A percentile compares a stretch with the other conserved stretches of the same genome.
These are phyloP conservation scores for Sergeia podlipaevii DNA, from an alignment of 208 protist genomes.

Conservation along the genomic window DNA sequence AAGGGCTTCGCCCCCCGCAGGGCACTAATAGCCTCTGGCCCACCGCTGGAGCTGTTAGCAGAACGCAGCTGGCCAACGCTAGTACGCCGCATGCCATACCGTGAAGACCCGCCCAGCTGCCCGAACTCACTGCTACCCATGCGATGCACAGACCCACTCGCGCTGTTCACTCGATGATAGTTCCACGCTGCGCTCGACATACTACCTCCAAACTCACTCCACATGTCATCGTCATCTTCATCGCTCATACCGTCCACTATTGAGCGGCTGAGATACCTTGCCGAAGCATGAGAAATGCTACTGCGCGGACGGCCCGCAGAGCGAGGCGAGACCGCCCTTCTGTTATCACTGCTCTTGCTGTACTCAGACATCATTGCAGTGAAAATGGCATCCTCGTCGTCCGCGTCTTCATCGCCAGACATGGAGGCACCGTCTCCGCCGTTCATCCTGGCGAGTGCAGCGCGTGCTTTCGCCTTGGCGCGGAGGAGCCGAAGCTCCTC, in stretches of 20 bases:
- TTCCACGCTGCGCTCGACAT: slow-evolving; percentile 13
- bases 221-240: slow-evolving; percentile 8
- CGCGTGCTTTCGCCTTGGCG: neutral
- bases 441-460: neutral
- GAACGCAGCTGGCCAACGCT: too few species aligned
- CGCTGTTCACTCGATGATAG: slow-evolving; percentile 9
- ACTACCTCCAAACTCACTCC: slow-evolving; percentile 20
- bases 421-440: neutral
- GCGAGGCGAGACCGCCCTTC: neutral
- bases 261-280: too few species aligned
- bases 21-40: too few species aligned
- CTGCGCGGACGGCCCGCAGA: neutral
- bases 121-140: neutral
- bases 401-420: neutral
- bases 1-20: too few species aligned
- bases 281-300: too few species aligned
- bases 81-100: neutral
- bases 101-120: slow-evolving; percentile 2
- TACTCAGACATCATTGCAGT: too few species aligned
- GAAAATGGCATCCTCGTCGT: neutral
- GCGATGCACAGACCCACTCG: neutral
- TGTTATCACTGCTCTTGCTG: neutral
- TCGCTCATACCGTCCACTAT: neutral
- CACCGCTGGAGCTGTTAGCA: too few species aligned
- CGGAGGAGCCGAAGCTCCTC: slow-evolving; percentile 7